Base-by-base conservation (phyloP, 2,329 filamentous ascomycete genomes). In the Hymenoscyphus occultus region DNA sequence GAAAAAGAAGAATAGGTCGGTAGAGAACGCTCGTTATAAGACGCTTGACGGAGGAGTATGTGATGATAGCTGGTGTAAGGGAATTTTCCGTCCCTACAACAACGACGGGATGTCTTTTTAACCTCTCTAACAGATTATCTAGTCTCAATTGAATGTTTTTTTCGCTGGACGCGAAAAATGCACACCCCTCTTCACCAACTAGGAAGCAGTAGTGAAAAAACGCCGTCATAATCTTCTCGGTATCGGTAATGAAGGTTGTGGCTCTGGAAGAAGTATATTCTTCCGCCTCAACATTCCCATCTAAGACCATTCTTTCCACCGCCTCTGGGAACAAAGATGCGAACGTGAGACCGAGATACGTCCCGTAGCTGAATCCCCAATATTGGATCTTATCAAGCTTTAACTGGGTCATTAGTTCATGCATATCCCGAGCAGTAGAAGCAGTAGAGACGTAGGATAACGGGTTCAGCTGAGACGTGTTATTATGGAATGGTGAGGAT, bases 361-460 rank as follows among this genome's bases (percentile, higher is more conserved):
- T 80, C 5, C 80, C 80, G 65, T 85, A 85, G 5, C 80, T 83
- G 61, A 84, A 79, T 0, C 83, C 82, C 75, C 81, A 79, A 68
- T 82, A 71, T 12, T 64, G 60, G 6, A 68, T 10, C 2, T 42
- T 56, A 14, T 56, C 16, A 1, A 61, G 22, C 0, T 57, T 28
- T 10, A 31, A 31, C 32, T 61, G 39, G 2, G 42, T 54, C 59
- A 60, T 57, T 39, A 68, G 61, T 7, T 59, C 63, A 40, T 68
- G 61, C 63, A 69, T 64, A 32, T 69, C 65, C 31, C 61, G 59
- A 6, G 63, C 59, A 19, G 63, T 65, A 7, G 64, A 65, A 45
- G 70, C 67, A 32, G 75, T 72, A 57, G 70, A 62, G 12, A 68
- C 56, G n/a, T 64, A 68, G 1, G 65, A n/a, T 39, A 59, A 16